Base-by-base conservation (phyloP, 768 basidiomycete species). In the Strobilomyces dryophilus region DNA sequence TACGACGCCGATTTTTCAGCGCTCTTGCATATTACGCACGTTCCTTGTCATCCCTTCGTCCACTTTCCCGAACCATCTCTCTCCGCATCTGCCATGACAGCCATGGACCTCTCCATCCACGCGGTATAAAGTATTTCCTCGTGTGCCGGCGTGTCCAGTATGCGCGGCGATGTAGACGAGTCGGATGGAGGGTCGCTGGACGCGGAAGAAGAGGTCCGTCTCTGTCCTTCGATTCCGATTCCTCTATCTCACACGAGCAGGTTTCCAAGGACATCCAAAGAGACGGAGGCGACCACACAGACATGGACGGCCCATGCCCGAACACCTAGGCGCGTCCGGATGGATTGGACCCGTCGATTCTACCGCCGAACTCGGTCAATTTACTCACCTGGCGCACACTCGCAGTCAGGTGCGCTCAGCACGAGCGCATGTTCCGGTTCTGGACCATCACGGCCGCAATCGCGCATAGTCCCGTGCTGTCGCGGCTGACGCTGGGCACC, bases 271-370 rank as follows among this genome's bases (percentile, higher is more conserved):
- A 53, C 1, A 37, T 18, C 1, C 32, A 41, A 14, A 31, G 40
- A 32, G 55, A 51, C 11, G n/a, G 40, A 4, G 21, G 27, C 35
- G 15, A 15, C 15, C 15, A 36, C 35, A 15, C 35, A 7, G 53
- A 60, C 9, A 56, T 14, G 53, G 34, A 31, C 66, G n/a, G n/a
- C 68, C 2, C 51, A 59, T 10, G 60, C 64, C 0, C 65, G 54
- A 31, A 65, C 42, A 14, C 65, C 53, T 6, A 55, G 55, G 14
- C 65, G 68, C 8, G 74, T 83, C 27, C 78, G 85, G 84, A 0
- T 80, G 75, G 70, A 83, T 87, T 35, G 70, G 76, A 21, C 67
- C 71, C 2, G 80, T 80, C 8, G 81, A 85, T 55, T 71, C 80
- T 54, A 73, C 75, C 5, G 59, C 66, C 3, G 84, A 87, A 57